Conservation (phyloP, 768 basidiomycete species). For the Strobilomyces echinocephalus region DNA sequence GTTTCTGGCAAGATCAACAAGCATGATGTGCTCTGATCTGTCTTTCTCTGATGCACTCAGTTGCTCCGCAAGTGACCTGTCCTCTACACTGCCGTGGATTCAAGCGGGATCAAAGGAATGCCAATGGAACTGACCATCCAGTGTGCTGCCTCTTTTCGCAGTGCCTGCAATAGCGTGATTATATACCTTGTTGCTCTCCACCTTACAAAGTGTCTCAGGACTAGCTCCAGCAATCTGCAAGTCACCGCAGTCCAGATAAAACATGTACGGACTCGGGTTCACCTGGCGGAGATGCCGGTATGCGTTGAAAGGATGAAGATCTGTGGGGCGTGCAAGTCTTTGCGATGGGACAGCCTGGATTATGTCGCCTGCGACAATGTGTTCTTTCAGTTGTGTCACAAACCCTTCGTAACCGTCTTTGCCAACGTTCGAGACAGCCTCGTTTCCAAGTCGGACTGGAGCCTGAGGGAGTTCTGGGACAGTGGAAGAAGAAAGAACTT, state of each 20-base stretch:
- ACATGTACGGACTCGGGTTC: conserved; percentile 99
- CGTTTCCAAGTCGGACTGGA: conserved; percentile 56
- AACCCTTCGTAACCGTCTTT: conserved; percentile 87
- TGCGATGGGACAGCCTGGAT: conserved; percentile 99
- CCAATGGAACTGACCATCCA: conserved; percentile 59
- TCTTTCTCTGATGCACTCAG: conserved; percentile 88
- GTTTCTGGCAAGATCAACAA: conserved; percentile 95
- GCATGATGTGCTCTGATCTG: conserved; percentile 97
- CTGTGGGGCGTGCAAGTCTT: conserved; percentile 77
- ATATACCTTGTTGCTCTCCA: conserved; percentile 84
- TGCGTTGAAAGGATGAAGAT: conserved; percentile 94
- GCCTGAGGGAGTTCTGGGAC: conserved; percentile 67
- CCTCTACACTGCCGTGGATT: conserved; percentile 59
- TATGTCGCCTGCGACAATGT: conserved; percentile 94
- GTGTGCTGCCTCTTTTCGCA: conserved; percentile 76
- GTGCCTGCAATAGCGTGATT: conserved; percentile 99
- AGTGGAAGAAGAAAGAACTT: conserved; percentile 46
- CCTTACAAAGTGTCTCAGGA: conserved; percentile 96
- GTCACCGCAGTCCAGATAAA: conserved; percentile 91
- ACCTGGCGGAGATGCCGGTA: conserved; percentile 91
- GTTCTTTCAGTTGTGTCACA: conserved; percentile 88
- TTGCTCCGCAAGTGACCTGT: conserved; percentile 67
- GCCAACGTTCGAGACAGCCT: conserved; percentile 86
- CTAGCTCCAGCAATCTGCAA: conserved; percentile 96
- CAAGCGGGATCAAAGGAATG: neutral